A percentile compares a stretch with the other conserved stretches of the same genome.
Evolutionary conservation across 495 filamentous ascomycete genomes (phyloP).

Genomic region (Pyrenula massariospora): DNA sequence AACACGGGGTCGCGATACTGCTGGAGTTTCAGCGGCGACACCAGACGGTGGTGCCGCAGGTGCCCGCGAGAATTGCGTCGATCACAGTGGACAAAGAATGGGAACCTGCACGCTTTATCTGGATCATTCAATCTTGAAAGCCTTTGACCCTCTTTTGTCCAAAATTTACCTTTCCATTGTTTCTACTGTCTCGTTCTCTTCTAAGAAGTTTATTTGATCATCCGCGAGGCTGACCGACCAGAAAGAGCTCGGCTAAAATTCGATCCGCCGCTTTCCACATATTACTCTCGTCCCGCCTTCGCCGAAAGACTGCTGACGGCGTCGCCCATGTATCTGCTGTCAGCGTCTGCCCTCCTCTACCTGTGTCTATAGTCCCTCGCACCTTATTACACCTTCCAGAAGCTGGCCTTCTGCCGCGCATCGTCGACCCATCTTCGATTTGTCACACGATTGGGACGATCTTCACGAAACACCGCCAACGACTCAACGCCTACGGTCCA

Average conservation of each 20-base stretch:
- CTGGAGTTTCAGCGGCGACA: neutral
- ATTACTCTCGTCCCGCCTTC: neutral
- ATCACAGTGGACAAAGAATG: too few relatives aligned
- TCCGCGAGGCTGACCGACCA: neutral
- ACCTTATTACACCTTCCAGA: neutral
- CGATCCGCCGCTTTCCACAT: neutral
- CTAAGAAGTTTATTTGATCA: too few relatives aligned
- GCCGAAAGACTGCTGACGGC: neutral
- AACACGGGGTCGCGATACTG: neutral
- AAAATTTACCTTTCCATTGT: too few relatives aligned
- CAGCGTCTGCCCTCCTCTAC: neutral
- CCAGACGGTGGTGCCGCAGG: too few relatives aligned
- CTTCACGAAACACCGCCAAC: too few relatives aligned
- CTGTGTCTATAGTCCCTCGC: neutral
- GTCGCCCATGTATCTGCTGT: neutral
- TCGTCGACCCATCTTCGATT: neutral
- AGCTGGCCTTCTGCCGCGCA: neutral
- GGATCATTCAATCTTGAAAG: too few relatives aligned
- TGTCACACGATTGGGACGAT: neutral
- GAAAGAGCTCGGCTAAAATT: neutral
- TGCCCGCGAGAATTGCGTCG: too few relatives aligned
- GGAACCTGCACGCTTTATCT: too few relatives aligned
- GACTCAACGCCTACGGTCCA: neutral
- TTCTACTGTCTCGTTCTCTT: too few relatives aligned
- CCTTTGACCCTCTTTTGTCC: too few relatives aligned